Evolutionary conservation across 169 alveolate genomes (phyloP), one percentile per base, ranked within the genome.

Genomic region (Amoebophrya sp.): DNA sequence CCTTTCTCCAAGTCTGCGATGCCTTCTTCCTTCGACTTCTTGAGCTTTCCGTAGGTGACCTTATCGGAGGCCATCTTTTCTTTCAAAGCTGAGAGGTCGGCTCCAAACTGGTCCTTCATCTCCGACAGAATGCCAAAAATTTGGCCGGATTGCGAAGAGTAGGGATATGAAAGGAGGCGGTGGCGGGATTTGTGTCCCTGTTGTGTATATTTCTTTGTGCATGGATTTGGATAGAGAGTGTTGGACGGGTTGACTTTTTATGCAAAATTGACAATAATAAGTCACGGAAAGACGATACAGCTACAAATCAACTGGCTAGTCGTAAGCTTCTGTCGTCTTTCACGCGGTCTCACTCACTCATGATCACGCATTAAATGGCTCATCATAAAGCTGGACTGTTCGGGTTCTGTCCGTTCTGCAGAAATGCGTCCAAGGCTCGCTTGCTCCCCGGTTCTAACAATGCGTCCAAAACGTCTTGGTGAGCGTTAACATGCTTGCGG

Each of bases 1-100:
- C 83, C 83, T 36, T 65, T 65, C 83, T 65, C 83, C 83, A 65
- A 36, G 36, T 65, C 83, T 29, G 83, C 12, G 83, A 65, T 65
- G 83, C 83, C 83, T 36, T 65, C 83, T 36, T 65, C 83, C 83
- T 65, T 65, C 33, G 83, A 65, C 26, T 65, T 65, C 26, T 65
- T 65, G 39, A 65, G 83, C 83, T 65, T 65, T 6, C n/a, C 2
- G 83, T 65, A 65, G 36, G 83, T 65, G 36, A 65, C 83, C 83
- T 65, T 65, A 36, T 65, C 83, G 3, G 83, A 65, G 36, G 83
- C 83, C 83, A 65, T 18, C 83, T 65, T 65, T 36, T 65, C 83
- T 36, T 65, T 65, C 83, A 65, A 18, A 10, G 83, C n/a, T 6
- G 83, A 29, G 39, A 65, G n/a, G 26, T 65, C 83, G 2, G 83